Evolutionary conservation across 768 basidiomycete genomes (phyloP), one percentile per base, ranked within the genome.

Genomic region (Filobasidium floriforme): DNA sequence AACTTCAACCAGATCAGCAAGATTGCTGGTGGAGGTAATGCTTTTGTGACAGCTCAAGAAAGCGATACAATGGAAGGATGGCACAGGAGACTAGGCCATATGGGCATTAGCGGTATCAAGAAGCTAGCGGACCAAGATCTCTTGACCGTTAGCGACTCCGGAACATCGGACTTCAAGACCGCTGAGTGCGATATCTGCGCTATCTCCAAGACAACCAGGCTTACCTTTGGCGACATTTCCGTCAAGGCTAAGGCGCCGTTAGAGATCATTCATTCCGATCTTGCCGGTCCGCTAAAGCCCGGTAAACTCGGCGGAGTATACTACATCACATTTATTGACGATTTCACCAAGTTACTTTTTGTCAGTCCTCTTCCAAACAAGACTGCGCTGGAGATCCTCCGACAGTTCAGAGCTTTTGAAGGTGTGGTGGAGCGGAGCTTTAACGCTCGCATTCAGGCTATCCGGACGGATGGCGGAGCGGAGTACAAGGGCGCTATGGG

Each of bases 191-290:
- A 46, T 32, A 62, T 43, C 52, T 69, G 68, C 41, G 55, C 41
- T 12, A 46, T 51, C 3, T 9, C 51, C 3, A 69, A 69, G 60
- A 46, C 64, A 7, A 66, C 49, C 3, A 41, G 61, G n/a, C 65
- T 61, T 4, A 26, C 68, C 7, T 59, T 61, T 28, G 64, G 29
- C 28, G 63, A 57, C 26, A 14, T 41, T 10, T 61, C 62, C n/a
- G 43, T 69, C 12, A 51, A 55, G 37, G 70, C 65, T 18, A 66
- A 41, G 29, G 12, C 22, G 6, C 57, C 55, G 1, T 29, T 61
- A 1, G 68, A 71, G 49, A 66, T 71, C 18, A 54, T 71, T n/a
- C 70, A 71, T 43, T 62, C 64, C 7, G 69, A 70, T 41, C 65
- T 70, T 49, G 41, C 68, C 11, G 69, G 69, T n/a, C 69, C 69